A percentile compares a stretch with the other conserved stretches of the same genome.
phyloP scores from a whole-genome alignment of 2,329 filamentous ascomycete species.

The Keithomyces neogunnii region DNA sequence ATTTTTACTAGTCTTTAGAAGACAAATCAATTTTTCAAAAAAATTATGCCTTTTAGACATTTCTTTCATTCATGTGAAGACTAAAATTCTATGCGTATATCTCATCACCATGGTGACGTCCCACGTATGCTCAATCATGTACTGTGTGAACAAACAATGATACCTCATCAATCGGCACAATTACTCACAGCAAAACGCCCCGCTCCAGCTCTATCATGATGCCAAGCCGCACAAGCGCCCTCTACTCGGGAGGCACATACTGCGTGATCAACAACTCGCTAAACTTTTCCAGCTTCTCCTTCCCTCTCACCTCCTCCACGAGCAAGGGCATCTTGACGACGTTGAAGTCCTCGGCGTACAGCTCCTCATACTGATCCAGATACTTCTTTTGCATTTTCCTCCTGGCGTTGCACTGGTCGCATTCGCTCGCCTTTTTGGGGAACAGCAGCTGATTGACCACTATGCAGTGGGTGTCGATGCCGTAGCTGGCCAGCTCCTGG shows the following conservation, averaged over 20 bases:
- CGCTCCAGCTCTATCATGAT: not conserved
- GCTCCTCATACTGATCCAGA: constrained; percentile 93
- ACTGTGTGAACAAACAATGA: constrained; percentile 5
- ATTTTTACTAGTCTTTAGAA: not conserved
- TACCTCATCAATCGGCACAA: constrained; percentile 5
- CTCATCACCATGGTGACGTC: not conserved
- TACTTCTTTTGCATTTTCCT: constrained; percentile 99
- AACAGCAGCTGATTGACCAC: constrained; percentile 98
- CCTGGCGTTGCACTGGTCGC: constrained; percentile 90
- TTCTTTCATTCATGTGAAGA: not conserved
- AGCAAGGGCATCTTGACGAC: constrained; percentile 97
- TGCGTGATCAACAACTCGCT: constrained; percentile 76
- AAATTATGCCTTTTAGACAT: not conserved
- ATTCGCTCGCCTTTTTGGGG: constrained; percentile 74
- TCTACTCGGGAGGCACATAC: constrained; percentile 56
- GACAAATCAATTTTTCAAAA: not conserved
- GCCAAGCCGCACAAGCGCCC: not conserved
- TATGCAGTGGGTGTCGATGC: constrained; percentile 94
- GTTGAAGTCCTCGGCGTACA: constrained; percentile 94
- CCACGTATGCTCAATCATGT: not conserved
- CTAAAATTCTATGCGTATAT: not conserved
- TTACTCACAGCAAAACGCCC: constrained; percentile 1
- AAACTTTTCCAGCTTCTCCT: constrained; percentile 87
- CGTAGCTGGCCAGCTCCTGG: constrained; percentile 86
- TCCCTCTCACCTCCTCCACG: constrained; percentile 91